phyloP scores from a whole-genome alignment of 1,284 basidiomycete genomes.

The Cutaneotrichosporon curvatum region DNA sequence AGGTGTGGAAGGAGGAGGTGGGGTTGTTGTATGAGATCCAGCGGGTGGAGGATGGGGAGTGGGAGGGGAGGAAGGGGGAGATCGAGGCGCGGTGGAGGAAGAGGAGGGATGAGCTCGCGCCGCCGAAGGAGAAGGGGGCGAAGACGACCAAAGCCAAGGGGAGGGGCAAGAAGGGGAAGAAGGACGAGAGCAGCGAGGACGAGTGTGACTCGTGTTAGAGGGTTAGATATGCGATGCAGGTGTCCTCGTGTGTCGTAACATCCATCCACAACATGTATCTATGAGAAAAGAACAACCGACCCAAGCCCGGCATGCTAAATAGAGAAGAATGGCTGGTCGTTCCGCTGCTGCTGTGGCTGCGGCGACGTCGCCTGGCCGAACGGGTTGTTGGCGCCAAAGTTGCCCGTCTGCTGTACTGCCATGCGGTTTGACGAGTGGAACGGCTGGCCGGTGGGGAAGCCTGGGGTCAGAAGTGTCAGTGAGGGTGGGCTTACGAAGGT shows the following conservation, averaged over 20 bases:
- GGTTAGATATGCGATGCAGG: too few relatives aligned
- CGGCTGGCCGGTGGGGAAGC: constrained; percentile 58
- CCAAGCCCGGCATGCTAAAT: too few relatives aligned
- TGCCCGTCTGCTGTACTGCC: constrained; percentile 54
- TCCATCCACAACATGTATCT: too few relatives aligned
- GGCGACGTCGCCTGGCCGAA: constrained; percentile 55
- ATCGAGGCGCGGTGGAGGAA: constrained; percentile 32
- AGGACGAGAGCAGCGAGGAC: constrained; percentile 20
- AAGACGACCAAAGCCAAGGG: constrained; percentile 19
- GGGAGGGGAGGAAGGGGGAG: constrained; percentile 28
- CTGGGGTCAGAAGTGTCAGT: constrained; percentile 47
- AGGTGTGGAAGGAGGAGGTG: constrained; percentile 68
- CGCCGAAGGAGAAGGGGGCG: constrained; percentile 33
- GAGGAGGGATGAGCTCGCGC: constrained; percentile 34
- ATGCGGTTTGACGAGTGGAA: constrained; percentile 52
- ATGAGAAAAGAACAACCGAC: too few relatives aligned
- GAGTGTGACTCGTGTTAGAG: constrained; percentile 13
- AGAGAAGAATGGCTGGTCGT: constrained; percentile 77
- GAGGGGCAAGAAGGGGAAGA: constrained; percentile 12
- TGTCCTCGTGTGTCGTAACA: too few relatives aligned
- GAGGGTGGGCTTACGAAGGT: constrained; percentile 53
- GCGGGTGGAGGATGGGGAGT: constrained; percentile 32
- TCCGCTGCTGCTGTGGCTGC: constrained; percentile 30
- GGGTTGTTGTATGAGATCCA: constrained; percentile 47
- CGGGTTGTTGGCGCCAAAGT: constrained; percentile 57